Evolutionary conservation across 106 monocot species (phyloP).

Genomic region (Cymbidium sinense): DNA sequence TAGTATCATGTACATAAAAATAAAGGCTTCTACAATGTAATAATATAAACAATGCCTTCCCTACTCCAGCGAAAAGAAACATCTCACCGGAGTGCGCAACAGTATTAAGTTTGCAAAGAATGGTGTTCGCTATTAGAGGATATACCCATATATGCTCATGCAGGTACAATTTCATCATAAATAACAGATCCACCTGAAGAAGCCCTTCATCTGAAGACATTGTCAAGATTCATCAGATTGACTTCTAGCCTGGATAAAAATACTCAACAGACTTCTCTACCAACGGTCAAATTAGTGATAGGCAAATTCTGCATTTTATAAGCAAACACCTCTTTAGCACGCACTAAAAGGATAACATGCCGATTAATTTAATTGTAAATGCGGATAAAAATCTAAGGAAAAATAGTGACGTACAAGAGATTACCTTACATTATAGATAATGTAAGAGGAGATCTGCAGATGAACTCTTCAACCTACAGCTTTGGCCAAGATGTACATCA

Average conservation of each 20-base stretch:
- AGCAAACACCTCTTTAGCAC: not conserved
- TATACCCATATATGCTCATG: not conserved
- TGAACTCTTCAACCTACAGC: conserved; percentile 79
- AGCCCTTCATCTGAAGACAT: too few relatives aligned
- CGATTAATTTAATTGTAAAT: not conserved
- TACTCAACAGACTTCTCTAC: not conserved
- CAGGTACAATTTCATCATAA: not conserved
- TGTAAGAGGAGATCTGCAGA: conserved; percentile 59
- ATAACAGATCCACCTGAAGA: not conserved
- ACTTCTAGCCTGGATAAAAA: not conserved
- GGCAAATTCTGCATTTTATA: too few relatives aligned
- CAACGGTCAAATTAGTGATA: not conserved
- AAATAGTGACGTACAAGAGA: not conserved
- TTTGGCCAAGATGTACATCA: conserved; percentile 94
- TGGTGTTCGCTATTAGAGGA: not conserved
- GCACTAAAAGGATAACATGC: not conserved
- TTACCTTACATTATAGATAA: conserved; percentile 19
- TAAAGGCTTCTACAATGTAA: too few relatives aligned
- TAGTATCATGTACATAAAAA: too few relatives aligned
- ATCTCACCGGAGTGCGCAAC: not conserved
- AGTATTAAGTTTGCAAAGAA: not conserved
- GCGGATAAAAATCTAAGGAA: not conserved
- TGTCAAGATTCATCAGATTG: too few relatives aligned
- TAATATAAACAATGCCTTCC: too few relatives aligned
- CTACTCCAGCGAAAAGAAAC: not conserved